Evolutionary conservation across 2,329 filamentous ascomycete genomes (phyloP).

Genomic region (Aureobasidium leucospermi): DNA sequence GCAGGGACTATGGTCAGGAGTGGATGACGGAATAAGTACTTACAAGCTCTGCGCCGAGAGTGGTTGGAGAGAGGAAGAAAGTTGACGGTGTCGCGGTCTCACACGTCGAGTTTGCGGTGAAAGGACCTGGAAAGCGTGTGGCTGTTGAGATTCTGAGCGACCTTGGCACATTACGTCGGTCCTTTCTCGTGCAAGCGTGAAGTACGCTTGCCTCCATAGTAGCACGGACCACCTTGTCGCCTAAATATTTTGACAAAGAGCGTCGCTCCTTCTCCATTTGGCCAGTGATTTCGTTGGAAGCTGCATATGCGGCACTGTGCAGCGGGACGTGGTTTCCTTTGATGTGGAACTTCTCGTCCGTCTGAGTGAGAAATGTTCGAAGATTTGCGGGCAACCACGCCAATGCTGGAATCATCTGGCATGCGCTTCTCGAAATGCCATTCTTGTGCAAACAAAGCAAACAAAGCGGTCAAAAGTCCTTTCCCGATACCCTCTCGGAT

Average conservation of each 20-base stretch:
- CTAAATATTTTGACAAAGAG: too few relatives aligned
- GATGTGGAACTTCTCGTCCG: too few relatives aligned
- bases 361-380: too few relatives aligned
- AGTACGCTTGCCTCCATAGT: neutral
- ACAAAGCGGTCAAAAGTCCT: constrained; percentile 3
- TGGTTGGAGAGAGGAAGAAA: neutral
- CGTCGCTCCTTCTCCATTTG: neutral
- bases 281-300: neutral
- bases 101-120: constrained; percentile 11
- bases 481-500: constrained; percentile 6
- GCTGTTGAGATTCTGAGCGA: too few relatives aligned
- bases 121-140: neutral
- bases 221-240: too few relatives aligned
- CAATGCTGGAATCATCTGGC: neutral
- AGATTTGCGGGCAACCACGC: too few relatives aligned
- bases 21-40: neutral
- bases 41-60: constrained; percentile 10
- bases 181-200: too few relatives aligned
- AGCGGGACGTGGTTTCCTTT: too few relatives aligned
- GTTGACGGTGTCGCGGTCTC: constrained; percentile 3
- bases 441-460: neutral
- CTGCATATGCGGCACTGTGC: too few relatives aligned
- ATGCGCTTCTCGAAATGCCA: neutral
- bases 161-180: too few relatives aligned
- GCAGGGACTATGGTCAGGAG: neutral